phyloP scores from a whole-genome alignment of 176 grass and related monocot genomes.

The Cocos nucifera region DNA sequence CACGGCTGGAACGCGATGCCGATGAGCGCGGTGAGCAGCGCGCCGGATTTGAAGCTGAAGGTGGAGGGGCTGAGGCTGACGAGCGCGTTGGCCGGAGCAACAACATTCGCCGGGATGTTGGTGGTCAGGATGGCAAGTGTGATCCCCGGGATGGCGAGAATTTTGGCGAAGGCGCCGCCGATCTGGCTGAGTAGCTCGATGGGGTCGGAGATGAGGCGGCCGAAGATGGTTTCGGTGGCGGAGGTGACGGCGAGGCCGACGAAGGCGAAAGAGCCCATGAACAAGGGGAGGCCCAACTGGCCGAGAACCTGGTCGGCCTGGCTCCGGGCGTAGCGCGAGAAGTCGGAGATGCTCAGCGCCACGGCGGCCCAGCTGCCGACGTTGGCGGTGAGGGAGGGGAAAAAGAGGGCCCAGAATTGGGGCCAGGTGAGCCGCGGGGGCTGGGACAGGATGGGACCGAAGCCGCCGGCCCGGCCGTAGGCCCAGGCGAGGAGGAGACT shows the following conservation, averaged over 20 bases:
- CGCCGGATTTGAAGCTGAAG: conserved; percentile 30
- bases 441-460: conserved; percentile 28
- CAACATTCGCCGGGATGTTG: conserved; percentile 40
- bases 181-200: conserved; percentile 28
- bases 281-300: conserved; percentile 30
- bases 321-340: conserved; percentile 21
- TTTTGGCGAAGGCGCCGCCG: not conserved
- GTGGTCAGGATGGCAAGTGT: conserved; percentile 27
- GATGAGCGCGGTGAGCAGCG: conserved; percentile 11
- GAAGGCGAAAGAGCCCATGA: conserved; percentile 24
- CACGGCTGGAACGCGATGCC: conserved; percentile 36
- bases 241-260: conserved; percentile 32
- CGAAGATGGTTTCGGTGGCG: conserved; percentile 27
- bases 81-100: conserved; percentile 30
- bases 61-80: conserved; percentile 30
- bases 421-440: conserved; percentile 11
- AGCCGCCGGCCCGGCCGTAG: conserved; percentile 27
- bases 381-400: conserved; percentile 38
- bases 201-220: conserved; percentile 26
- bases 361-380: conserved; percentile 19
- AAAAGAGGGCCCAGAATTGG: conserved; percentile 32
- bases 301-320: too few relatives aligned
- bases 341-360: conserved; percentile 36
- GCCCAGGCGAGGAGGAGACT: conserved; percentile 28
- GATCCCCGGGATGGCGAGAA: conserved; percentile 30